Evolutionary conservation across 2,329 filamentous ascomycete species (phyloP).

Genomic region (Cladosporium sp.): DNA sequence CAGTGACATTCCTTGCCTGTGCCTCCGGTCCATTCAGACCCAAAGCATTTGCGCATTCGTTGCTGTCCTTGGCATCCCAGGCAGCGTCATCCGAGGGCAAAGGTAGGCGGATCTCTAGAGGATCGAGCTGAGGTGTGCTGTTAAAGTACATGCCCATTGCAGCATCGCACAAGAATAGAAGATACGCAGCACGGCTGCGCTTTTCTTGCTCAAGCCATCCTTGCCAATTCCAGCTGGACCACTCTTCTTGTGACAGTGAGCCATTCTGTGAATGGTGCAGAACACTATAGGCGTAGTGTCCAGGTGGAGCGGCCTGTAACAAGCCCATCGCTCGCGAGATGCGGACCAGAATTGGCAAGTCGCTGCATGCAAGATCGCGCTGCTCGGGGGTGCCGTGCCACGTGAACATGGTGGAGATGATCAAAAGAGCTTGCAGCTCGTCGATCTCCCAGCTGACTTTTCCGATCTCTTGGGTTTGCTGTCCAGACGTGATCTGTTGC

Average conservation of each 20-base stretch:
- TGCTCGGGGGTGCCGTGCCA: conserved; percentile 69
- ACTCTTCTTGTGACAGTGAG: conserved; percentile 44
- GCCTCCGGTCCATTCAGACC: conserved; percentile 57
- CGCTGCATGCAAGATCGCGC: conserved; percentile 57
- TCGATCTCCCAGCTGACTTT: conserved; percentile 48
- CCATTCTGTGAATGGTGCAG: conserved; percentile 55
- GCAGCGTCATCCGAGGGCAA: conserved; percentile 68
- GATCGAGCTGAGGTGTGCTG: conserved; percentile 57
- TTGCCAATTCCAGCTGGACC: conserved; percentile 59
- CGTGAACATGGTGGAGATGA: conserved; percentile 59
- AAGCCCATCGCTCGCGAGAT: conserved; percentile 57
- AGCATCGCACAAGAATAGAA: conserved; percentile 61
- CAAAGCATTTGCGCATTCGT: conserved; percentile 61
- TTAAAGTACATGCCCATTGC: conserved; percentile 71
- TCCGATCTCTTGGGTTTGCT: conserved; percentile 36
- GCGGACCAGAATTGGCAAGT: conserved; percentile 54
- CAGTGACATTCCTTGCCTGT: conserved; percentile 57
- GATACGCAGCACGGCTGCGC: conserved; percentile 61
- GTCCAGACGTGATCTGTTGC: conserved; percentile 38
- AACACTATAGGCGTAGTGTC: conserved; percentile 50
- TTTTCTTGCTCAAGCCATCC: conserved; percentile 69
- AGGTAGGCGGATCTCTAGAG: conserved; percentile 62
- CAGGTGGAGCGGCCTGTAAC: conserved; percentile 49
- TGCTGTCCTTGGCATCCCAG: conserved; percentile 61
- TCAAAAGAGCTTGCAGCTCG: conserved; percentile 62